Conservation (phyloP, 352 stramenopile species). For the Globisporangium mamillatum region DNA sequence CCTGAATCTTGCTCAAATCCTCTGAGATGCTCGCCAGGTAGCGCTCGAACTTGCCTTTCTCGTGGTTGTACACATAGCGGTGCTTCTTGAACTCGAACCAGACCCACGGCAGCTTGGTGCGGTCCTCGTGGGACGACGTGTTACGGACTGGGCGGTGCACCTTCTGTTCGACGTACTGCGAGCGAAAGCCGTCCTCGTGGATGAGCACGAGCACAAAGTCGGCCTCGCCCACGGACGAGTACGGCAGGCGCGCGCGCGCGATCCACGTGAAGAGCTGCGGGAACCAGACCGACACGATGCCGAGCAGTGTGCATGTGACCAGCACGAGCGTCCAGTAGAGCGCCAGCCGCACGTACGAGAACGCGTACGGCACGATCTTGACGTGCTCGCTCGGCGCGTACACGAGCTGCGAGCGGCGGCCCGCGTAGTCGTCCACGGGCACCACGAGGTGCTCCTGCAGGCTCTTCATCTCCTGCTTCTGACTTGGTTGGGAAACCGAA, state of each 20-base stretch:
- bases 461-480: constrained; percentile 24
- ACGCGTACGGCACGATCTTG: constrained; percentile 35
- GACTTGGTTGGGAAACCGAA: background rate
- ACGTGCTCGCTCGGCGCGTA: constrained; percentile 41
- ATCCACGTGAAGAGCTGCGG: constrained; percentile 64
- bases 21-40: constrained; percentile 41
- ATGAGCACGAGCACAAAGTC: constrained; percentile 48
- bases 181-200: constrained; percentile 29
- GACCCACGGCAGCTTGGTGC: constrained; percentile 29
- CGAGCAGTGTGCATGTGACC: constrained; percentile 23
- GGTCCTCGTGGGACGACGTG: constrained; percentile 12
- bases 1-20: constrained; percentile 21
- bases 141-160: constrained; percentile 23
- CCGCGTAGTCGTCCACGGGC: constrained; percentile 37
- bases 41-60: constrained; percentile 46
- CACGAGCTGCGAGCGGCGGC: constrained; percentile 35
- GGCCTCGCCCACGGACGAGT: constrained; percentile 29
- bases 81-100: constrained; percentile 78
- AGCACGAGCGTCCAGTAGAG: constrained; percentile 39
- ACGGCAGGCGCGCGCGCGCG: constrained; percentile 27
- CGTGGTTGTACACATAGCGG: constrained; percentile 55
- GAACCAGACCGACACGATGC: constrained; percentile 53
- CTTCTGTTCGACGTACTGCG: constrained; percentile 38
- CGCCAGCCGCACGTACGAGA: constrained; percentile 26
- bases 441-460: constrained; percentile 47